Base-by-base conservation (phyloP, 306 rosid species). In the Fragaria ananassa region DNA sequence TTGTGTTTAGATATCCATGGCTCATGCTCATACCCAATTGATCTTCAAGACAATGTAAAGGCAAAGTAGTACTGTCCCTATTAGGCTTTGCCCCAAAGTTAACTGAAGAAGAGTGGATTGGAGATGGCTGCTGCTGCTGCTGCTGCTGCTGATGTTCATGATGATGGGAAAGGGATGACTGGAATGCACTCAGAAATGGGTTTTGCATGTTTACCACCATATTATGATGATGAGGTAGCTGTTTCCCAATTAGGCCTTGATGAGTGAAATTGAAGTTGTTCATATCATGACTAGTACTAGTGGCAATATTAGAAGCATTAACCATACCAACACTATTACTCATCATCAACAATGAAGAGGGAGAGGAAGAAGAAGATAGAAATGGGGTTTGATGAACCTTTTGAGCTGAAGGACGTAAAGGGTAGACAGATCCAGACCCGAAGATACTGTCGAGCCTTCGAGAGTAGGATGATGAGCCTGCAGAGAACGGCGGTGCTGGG, bases 401-500 rank as follows among this genome's bases (percentile, higher is more conserved):
- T 41, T 82, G 91, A 12, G 93, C 78, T 0, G 90, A 87, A 67
- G 96, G 88, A 5, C 96, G 93, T 12, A 83, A 45, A 63, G 92
- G 92, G 85, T 86, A 86, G 63, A 85, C 47, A 37, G 83, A 57
- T 45, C 81, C 81, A 1, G 79, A 78, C 2, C 89, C 77, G 64
- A 91, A 88, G 76, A 89, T 96, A 10, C 69, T 64, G 82, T 93
- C 96, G 4, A 93, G 83, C 65, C 95, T 76, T 25, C 96, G 86
- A 46, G 95, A 82, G 74, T 81, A 90, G 2, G 91, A 75, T 0
- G 82, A 68, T 0, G 69, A 66, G 1, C 93, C 81, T 29, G 80
- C 71, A 2, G 97, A 85, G 27, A 92, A 94, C 0, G 98, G 97
- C 0, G 95, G 96, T 15, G 97, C 89, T 1, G 98, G 97, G 76